Conservation (phyloP, 2,329 filamentous ascomycete species). For the Ophiocordyceps polyrhachis-furcata region DNA sequence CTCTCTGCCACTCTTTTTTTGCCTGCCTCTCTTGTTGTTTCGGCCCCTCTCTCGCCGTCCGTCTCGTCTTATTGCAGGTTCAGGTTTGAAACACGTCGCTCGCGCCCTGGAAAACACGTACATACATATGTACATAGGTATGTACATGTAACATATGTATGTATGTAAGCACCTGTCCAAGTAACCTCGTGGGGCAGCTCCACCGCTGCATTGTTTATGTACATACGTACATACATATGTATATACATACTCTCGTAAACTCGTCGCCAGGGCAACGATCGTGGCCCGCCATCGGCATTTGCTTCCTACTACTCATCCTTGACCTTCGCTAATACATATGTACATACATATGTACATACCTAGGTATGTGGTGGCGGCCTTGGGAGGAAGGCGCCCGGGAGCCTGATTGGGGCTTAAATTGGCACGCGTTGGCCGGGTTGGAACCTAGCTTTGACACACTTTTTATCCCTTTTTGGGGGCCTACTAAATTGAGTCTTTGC, state of each 20-base stretch:
- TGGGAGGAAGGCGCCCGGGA: too few species aligned
- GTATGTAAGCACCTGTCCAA: neutral
- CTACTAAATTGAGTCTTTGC: too few species aligned
- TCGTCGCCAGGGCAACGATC: slow-evolving; percentile 2
- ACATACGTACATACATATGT: too few species aligned
- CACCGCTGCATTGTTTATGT: neutral
- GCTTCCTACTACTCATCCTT: neutral
- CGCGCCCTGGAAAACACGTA: neutral
- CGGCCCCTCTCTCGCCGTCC: neutral
- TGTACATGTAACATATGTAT: too few species aligned
- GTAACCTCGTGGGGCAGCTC: neutral
- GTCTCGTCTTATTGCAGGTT: neutral
- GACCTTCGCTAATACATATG: too few species aligned
- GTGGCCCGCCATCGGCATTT: neutral
- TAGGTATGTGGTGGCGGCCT: too few species aligned
- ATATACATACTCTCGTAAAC: slow-evolving; percentile 1
- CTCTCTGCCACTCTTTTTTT: neutral
- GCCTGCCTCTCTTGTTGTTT: neutral
- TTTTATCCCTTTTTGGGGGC: too few species aligned
- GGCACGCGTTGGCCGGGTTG: too few species aligned
- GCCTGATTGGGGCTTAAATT: too few species aligned
- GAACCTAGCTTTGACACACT: too few species aligned
- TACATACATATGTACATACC: too few species aligned
- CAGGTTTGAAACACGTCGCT: neutral
- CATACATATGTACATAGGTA: too few species aligned